Evolutionary conservation across 495 filamentous ascomycete species (phyloP).

Genomic region (Aspergillus panamensis): DNA sequence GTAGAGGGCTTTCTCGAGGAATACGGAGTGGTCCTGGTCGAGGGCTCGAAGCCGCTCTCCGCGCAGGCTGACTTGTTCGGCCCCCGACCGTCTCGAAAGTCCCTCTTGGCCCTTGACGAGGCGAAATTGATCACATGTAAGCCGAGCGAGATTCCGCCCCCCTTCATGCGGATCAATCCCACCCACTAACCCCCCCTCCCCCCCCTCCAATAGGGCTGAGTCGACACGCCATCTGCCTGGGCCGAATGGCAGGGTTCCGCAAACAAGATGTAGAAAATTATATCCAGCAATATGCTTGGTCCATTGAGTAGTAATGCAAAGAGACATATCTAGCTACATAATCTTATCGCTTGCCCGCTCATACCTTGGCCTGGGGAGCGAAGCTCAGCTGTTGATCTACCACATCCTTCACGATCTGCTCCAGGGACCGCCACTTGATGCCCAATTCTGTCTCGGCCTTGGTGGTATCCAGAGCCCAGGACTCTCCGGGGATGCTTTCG

Average conservation of each 20-base stretch:
- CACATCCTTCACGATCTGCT: constrained; percentile 34
- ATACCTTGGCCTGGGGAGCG: neutral
- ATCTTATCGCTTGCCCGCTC: neutral
- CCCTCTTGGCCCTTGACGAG: neutral
- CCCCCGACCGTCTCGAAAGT: neutral
- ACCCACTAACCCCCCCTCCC: too few species aligned
- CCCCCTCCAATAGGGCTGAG: neutral
- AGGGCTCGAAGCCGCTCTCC: too few species aligned
- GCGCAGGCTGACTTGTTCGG: too few species aligned
- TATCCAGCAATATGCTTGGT: neutral
- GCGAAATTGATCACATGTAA: neutral
- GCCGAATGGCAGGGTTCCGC: neutral
- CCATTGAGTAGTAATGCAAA: neutral
- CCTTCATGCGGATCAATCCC: neutral
- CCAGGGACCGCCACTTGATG: constrained; percentile 31
- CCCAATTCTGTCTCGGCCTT: constrained; percentile 47
- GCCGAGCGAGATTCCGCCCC: neutral
- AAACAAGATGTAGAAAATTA: neutral
- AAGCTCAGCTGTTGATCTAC: constrained; percentile 37
- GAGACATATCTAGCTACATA: neutral
- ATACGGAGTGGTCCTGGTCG: neutral
- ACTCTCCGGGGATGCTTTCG: constrained; percentile 20
- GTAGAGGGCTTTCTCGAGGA: neutral
- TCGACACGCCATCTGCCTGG: neutral
- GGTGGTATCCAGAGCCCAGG: constrained; percentile 52